A percentile compares a stretch with the other conserved stretches of the same genome.
phyloP scores from a whole-genome alignment of 495 filamentous ascomycete species.

The Lasiosphaeria hispida region DNA sequence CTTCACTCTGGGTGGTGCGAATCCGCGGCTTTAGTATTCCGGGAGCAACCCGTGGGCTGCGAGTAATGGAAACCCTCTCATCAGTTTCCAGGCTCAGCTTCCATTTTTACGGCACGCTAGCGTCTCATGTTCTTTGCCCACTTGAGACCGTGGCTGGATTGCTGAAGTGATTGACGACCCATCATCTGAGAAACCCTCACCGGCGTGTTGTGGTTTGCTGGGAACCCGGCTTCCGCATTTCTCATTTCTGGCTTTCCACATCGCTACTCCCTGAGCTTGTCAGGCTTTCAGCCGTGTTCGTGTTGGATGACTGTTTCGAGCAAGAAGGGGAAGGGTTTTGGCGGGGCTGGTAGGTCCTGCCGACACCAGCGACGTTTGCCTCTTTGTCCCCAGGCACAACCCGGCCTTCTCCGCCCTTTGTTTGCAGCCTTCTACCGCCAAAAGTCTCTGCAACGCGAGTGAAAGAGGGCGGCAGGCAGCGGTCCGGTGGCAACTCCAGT shows the following conservation, averaged over 20 bases:
- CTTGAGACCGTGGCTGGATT: slow-evolving; percentile 3
- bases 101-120: slow-evolving; percentile 2
- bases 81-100: slow-evolving; percentile 2
- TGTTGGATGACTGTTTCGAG: not conserved
- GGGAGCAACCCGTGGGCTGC: not conserved
- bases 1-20: slow-evolving; percentile 3
- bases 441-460: slow-evolving; percentile 1
- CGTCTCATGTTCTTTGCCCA: not conserved
- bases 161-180: not conserved
- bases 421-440: slow-evolving; percentile 3
- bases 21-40: slow-evolving; percentile 5
- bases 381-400: slow-evolving; percentile 3
- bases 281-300: slow-evolving; percentile 1
- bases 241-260: slow-evolving; percentile 6
- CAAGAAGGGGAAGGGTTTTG: slow-evolving; percentile 5
- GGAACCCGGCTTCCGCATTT: slow-evolving; percentile 1
- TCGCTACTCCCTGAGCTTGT: slow-evolving; percentile 1
- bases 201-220: slow-evolving; percentile 3
- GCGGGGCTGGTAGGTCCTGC: slow-evolving; percentile 2
- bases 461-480: slow-evolving; percentile 4
- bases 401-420: slow-evolving; percentile 4
- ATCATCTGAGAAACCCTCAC: slow-evolving; percentile 3
- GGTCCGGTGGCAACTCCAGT: slow-evolving; percentile 2
- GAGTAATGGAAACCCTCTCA: slow-evolving; percentile 2
- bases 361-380: slow-evolving; percentile 2